A percentile compares a stretch with the other conserved stretches of the same genome.
These are phyloP conservation scores for Gillenia trifoliata DNA, from an alignment of 306 rosid genomes.

Conservation along the genomic window DNA sequence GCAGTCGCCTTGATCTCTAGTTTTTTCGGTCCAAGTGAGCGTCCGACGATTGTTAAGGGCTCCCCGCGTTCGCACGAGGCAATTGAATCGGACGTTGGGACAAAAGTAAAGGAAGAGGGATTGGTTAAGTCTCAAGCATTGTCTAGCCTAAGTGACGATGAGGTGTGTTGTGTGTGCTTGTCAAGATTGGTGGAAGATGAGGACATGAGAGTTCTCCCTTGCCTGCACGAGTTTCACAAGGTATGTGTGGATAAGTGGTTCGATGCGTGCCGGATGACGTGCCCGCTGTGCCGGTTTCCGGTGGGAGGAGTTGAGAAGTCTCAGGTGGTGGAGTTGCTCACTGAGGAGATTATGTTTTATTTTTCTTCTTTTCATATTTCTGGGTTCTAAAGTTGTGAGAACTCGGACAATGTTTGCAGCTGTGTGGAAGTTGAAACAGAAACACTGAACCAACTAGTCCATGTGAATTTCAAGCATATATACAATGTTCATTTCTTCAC, in stretches of 20 bases:
- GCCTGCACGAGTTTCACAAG: slow-evolving; percentile 75
- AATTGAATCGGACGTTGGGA: slow-evolving; percentile 7
- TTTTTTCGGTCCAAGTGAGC: slow-evolving; percentile 32
- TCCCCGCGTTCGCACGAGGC: slow-evolving; percentile 24
- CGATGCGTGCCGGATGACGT: slow-evolving; percentile 51
- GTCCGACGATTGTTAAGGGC: slow-evolving; percentile 21
- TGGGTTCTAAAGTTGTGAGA: slow-evolving; percentile 48
- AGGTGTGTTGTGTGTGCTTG: slow-evolving; percentile 69
- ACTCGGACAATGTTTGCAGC: neutral
- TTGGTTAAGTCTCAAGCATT: neutral
- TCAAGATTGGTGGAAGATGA: slow-evolving; percentile 47
- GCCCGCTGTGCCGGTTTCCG: slow-evolving; percentile 78
- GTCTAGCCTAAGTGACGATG: neutral
- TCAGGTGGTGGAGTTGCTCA: slow-evolving; percentile 40
- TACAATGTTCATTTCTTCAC: neutral
- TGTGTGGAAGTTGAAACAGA: neutral
- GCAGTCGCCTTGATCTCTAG: slow-evolving; percentile 38
- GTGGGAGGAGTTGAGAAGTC: slow-evolving; percentile 44
- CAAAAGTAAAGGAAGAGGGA: slow-evolving; percentile 13
- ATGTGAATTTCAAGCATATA: too few species aligned
- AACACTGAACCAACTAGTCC: neutral
- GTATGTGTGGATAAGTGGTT: slow-evolving; percentile 81
- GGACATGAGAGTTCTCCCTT: slow-evolving; percentile 54
- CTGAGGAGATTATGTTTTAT: slow-evolving; percentile 83
- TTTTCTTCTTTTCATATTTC: slow-evolving; percentile 87